phyloP scores from a whole-genome alignment of 306 rosid species.

The Herpetospermum pedunculosum region DNA sequence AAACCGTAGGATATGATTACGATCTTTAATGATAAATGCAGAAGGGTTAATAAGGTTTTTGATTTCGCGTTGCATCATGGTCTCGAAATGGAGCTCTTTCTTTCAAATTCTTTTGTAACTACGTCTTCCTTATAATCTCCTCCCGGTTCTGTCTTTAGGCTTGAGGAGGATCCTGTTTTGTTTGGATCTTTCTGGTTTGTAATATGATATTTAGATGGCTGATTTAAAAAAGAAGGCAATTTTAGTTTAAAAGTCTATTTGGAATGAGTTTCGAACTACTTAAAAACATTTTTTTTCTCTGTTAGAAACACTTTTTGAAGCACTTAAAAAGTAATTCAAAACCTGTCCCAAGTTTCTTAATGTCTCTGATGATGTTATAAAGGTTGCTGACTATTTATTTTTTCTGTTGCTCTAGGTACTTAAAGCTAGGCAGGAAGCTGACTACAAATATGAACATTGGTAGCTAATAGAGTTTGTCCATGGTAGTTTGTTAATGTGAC shows the following conservation, averaged over 20 bases:
- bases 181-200: background rate
- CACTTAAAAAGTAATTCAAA: too few species aligned
- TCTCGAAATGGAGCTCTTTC: background rate
- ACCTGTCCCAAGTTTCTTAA: too few species aligned
- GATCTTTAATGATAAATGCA: background rate
- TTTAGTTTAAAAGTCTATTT: too few species aligned
- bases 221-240: background rate
- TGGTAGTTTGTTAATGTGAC: background rate
- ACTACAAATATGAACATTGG: conserved; percentile 18
- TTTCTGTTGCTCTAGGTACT: conserved; percentile 19
- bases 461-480: conserved; percentile 7
- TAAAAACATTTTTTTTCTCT: too few species aligned
- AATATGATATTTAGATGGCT: background rate
- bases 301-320: too few species aligned
- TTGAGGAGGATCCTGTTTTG: background rate
- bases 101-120: background rate
- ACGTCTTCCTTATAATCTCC: background rate
- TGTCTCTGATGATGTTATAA: background rate
- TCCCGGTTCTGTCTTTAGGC: background rate
- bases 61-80: background rate
- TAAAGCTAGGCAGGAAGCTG: conserved; percentile 21
- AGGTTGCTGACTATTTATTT: background rate
- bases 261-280: too few species aligned
- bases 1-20: too few species aligned
- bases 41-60: background rate